These are phyloP conservation scores for Fraxinus greggii DNA, from an alignment of 305 asterid genomes.

Conservation along the genomic window DNA sequence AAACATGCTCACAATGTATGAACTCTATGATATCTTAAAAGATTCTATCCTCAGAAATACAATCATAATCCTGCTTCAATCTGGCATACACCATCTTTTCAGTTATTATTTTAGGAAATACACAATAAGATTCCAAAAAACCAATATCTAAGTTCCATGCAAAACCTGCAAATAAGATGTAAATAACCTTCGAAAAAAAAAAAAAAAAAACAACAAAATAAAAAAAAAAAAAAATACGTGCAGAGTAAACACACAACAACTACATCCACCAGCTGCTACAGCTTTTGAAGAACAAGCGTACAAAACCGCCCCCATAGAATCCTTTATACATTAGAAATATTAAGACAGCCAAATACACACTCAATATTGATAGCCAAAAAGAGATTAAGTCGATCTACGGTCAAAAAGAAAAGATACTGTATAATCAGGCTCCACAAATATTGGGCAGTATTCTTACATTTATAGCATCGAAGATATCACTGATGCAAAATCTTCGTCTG, in stretches of 20 bases:
- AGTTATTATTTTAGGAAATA: background rate
- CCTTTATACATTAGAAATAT: background rate
- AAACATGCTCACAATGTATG: background rate
- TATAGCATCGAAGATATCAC: background rate
- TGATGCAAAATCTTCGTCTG: background rate
- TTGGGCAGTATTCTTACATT: background rate
- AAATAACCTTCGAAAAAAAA: slow-evolving; percentile 10
- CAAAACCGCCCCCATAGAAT: background rate
- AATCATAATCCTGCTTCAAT: slow-evolving; percentile 5
- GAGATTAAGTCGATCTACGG: background rate
- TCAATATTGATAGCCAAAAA: background rate
- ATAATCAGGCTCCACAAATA: background rate
- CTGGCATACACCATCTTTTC: background rate
- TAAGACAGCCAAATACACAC: background rate
- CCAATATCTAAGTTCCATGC: background rate
- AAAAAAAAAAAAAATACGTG: background rate
- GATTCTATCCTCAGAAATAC: slow-evolving; percentile 1
- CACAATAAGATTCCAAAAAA: background rate
- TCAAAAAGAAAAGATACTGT: background rate
- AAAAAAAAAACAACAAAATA: background rate
- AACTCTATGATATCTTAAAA: background rate
- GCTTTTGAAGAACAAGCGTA: background rate
- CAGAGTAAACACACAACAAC: background rate
- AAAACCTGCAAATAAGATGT: slow-evolving; percentile 8
- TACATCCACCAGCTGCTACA: background rate